Evolutionary conservation across 139 green algal genomes (phyloP), one percentile per base, ranked within the genome.

Genomic region (Haematococcus lacustris): DNA sequence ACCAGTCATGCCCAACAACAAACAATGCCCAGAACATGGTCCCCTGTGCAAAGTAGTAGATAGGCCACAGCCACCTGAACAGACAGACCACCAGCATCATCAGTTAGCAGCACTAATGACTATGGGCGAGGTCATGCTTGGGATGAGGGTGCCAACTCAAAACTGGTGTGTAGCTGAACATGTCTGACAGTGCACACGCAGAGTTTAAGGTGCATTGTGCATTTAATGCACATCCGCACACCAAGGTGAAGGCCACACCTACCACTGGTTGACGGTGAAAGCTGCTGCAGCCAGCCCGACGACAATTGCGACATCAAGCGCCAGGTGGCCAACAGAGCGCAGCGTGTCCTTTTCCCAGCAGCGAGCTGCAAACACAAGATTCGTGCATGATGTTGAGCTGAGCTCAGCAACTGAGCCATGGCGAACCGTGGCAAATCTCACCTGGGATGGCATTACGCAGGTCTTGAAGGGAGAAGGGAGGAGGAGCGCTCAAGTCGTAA

Each of bases 1-100:
- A 94, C 89, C 93, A 97, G 87, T 98, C 93, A 73, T 98, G 93
- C 47, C 93, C 93, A 4, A 97, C 88, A 2, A 98, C 93, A 61
- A 98, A 98, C 3, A 98, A 89, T 2, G 93, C 93, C 93, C 93
- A 98, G 85, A 98, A 98, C 93, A 98, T 98, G 82, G 93, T 98
- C 47, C 93, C 93, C 80, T 97, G 93, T 2, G 92, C 92, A 32
- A 97, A 35, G 92, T 92, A 98, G 87, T 98, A 98, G 3, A 94
- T 53, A 2, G 93, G 93, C 93, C 93, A 98, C 26, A 84, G 60
- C 82, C 82, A 88, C 86, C 9, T 97, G 77, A 4, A 80, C 93
- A 40, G 81, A 74, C 28, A 97, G 93, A 25, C 97, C 79, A 40
- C 78, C 92, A 1, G 97, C 86, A 60, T 97, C 93, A 34, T 87